Percentiles rank a stretch among this genome's conserved stretches.
These are phyloP conservation scores for Cystofilobasidium capitatum DNA, from an alignment of 768 basidiomycete genomes.

Conservation along the genomic window DNA sequence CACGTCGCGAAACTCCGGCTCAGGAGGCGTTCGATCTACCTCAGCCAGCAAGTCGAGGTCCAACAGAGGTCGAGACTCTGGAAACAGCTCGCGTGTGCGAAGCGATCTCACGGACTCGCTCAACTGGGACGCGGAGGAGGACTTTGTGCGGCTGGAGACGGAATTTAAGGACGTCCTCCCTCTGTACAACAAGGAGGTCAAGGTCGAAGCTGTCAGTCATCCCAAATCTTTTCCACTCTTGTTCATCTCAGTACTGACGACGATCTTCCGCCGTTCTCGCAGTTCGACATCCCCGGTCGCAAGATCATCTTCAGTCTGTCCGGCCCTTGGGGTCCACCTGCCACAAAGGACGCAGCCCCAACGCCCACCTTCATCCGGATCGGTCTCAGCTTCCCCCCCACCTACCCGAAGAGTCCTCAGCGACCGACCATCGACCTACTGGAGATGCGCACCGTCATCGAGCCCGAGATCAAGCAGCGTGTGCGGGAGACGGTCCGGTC, in stretches of 20 bases:
- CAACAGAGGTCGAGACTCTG: constrained; percentile 1
- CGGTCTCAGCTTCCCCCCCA: constrained; percentile 76
- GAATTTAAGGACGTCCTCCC: constrained; percentile 8
- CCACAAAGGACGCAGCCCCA: constrained; percentile 44
- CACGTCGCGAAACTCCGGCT: background rate
- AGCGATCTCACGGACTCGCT: background rate
- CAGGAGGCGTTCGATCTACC: background rate
- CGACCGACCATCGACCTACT: constrained; percentile 62
- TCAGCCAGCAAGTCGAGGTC: constrained; percentile 4
- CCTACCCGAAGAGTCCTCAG: constrained; percentile 52
- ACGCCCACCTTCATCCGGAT: constrained; percentile 72
- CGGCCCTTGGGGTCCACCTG: constrained; percentile 60
- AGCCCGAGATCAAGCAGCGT: constrained; percentile 60
- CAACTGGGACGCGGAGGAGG: constrained; percentile 1
- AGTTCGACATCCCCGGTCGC: constrained; percentile 47
- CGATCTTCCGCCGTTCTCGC: background rate
- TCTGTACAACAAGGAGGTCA: constrained; percentile 6
- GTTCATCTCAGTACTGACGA: background rate
- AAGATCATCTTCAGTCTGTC: constrained; percentile 77
- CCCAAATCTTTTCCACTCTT: background rate
- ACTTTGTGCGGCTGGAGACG: constrained; percentile 2
- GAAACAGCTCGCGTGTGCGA: background rate
- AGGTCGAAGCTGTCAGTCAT: constrained; percentile 8
- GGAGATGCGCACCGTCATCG: constrained; percentile 71
- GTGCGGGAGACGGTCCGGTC: constrained; percentile 41